Percentiles rank a stretch among this genome's conserved stretches.
These are phyloP conservation scores for Hypoxylon sp. DNA, from an alignment of 2,329 filamentous ascomycete species.

Conservation along the genomic window DNA sequence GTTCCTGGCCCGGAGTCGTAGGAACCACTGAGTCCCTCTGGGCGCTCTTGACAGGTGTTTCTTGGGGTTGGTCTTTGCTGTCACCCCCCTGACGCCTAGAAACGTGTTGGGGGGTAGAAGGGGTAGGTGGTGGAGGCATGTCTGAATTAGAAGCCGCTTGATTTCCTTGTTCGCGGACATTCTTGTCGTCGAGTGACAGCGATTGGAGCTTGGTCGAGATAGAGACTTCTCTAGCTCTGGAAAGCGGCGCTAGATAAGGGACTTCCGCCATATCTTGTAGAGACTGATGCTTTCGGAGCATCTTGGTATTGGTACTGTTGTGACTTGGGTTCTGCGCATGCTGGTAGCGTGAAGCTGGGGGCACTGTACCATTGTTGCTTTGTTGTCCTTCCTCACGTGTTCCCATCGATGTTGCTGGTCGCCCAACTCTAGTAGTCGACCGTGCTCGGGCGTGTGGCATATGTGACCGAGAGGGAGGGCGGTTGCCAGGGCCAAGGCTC, in stretches of 20 bases:
- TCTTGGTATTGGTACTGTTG: conserved; percentile 38
- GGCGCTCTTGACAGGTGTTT: conserved; percentile 17
- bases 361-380: conserved; percentile 59
- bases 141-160: conserved; percentile 63
- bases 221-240: conserved; percentile 61
- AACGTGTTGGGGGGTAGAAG: conserved; percentile 47
- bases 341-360: conserved; percentile 42
- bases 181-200: conserved; percentile 59
- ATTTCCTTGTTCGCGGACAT: conserved; percentile 53
- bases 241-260: conserved; percentile 39
- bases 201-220: conserved; percentile 57
- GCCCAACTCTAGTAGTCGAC: conserved; percentile 51
- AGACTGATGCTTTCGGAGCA: conserved; percentile 50
- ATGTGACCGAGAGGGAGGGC: conserved; percentile 54
- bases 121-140: conserved; percentile 47
- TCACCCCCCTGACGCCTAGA: conserved; percentile 48
- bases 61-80: conserved; percentile 26
- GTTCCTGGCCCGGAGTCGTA: conserved; percentile 55
- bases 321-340: conserved; percentile 31
- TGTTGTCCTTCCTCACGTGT: conserved; percentile 47
- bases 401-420: conserved; percentile 53
- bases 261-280: conserved; percentile 44
- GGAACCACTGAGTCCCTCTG: conserved; percentile 50
- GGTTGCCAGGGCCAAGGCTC: conserved; percentile 56
- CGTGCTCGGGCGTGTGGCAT: conserved; percentile 48